Base-by-base conservation (phyloP, 805 yeast species). In the Saccharomyces mikatae region DNA sequence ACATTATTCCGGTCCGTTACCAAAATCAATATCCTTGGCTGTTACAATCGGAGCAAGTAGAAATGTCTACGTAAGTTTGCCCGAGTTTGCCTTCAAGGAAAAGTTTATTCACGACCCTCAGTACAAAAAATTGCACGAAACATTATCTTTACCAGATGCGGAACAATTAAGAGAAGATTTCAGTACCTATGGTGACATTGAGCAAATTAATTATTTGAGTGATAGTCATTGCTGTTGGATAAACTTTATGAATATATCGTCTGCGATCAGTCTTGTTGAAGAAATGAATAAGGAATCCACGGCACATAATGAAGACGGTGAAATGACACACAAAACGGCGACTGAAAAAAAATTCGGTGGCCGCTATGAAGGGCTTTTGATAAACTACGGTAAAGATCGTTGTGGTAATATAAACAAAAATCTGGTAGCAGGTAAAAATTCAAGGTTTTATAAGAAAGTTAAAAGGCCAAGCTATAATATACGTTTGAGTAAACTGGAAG, bases 11-110 rank as follows among this genome's bases (percentile, higher is more conserved):
- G 90, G 91, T 1, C 83, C 86, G 0, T 62, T 86, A 31, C 76
- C 76, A 36, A 75, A 80, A 47, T 75, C 77, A 1, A 75, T 87
- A 47, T 72, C 82, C 0, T 68, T 79, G 48, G 89, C 89, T 1
- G 87, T 85, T 2, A 79, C 87, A 1, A 78, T 80, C 1, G 90
- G 91, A 30, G 92, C 91, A 2, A 81, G 87, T 31, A 78, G 95
- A 73, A 87, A 87, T 65, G 80, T 87, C 14, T 87, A 87, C 67
- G 81, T 87, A 56, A 90, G 92, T 41, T 69, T 82, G 52, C 75
- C 74, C 14, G 76, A 71, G 51, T 63, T 59, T 50, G 69, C 73
- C 6, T 78, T 75, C 56, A 73, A 76, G 48, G 73, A 72, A 47
- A 69, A 69, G 52, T 65, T 53, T 49, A 60, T 61, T 10, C 61